Evolutionary conservation across 768 basidiomycete species (phyloP).

Genomic region (Suillus discolor): DNA sequence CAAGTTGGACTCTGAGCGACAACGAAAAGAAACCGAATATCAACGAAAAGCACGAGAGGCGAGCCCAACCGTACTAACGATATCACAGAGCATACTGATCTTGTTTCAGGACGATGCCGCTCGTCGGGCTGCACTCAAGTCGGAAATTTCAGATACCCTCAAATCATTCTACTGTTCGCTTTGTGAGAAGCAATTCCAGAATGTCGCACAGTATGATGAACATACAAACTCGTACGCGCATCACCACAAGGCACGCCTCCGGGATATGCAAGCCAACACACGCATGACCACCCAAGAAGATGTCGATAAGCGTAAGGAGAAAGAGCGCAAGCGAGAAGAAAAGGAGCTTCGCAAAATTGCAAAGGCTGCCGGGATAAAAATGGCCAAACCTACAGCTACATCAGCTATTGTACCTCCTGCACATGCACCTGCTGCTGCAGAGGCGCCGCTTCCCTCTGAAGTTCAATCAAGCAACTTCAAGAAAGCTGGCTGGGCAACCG

Average conservation of each 20-base stretch:
- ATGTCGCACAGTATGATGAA: slow-evolving; percentile 85
- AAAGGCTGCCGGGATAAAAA: slow-evolving; percentile 77
- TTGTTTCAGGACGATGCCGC: slow-evolving; percentile 59
- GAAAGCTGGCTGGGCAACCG: slow-evolving; percentile 54
- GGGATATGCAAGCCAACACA: slow-evolving; percentile 78
- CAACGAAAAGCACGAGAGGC: slow-evolving; percentile 78
- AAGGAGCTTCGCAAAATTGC: slow-evolving; percentile 85
- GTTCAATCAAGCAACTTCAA: slow-evolving; percentile 35
- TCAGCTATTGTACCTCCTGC: slow-evolving; percentile 23
- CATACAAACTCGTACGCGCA: slow-evolving; percentile 90
- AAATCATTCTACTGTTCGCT: slow-evolving; percentile 78
- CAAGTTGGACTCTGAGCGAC: slow-evolving; percentile 78
- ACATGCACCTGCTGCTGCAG: slow-evolving; percentile 22
- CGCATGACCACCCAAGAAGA: slow-evolving; percentile 69
- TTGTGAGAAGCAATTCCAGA: slow-evolving; percentile 89
- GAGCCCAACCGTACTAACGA: slow-evolving; percentile 12
- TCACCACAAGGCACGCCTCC: slow-evolving; percentile 81
- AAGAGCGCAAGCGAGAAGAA: slow-evolving; percentile 84
- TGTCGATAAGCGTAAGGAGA: slow-evolving; percentile 76
- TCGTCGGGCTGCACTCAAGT: slow-evolving; percentile 63
- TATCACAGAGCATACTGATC: slow-evolving; percentile 11
- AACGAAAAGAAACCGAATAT: slow-evolving; percentile 77
- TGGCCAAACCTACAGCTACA: slow-evolving; percentile 39
- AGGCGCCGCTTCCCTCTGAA: slow-evolving; percentile 18
- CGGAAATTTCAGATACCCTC: slow-evolving; percentile 68